A percentile compares a stretch with the other conserved stretches of the same genome.
phyloP scores from a whole-genome alignment of 2,329 filamentous ascomycete genomes.

The Trichoderma hamatum region DNA sequence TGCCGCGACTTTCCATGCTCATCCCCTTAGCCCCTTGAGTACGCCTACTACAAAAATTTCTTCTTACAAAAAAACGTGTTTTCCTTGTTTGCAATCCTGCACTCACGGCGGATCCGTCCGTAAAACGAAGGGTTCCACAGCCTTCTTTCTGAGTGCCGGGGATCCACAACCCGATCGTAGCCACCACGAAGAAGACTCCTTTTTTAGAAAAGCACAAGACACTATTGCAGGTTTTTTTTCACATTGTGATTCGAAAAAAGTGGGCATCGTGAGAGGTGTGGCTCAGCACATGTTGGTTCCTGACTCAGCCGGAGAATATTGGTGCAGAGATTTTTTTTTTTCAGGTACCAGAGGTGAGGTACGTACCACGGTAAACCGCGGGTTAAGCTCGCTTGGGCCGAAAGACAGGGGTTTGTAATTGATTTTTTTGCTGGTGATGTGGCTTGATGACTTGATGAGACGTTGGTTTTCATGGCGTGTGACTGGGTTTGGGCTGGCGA shows the following conservation, averaged over 20 bases:
- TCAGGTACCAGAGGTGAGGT: not conserved
- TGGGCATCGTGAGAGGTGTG: not conserved
- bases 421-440: not conserved
- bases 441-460: not conserved
- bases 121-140: not conserved
- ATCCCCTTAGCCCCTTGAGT: not conserved
- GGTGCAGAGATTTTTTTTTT: not conserved
- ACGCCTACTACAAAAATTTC: not conserved
- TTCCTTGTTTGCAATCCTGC: not conserved
- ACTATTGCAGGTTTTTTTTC: not conserved
- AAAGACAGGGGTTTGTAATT: not conserved
- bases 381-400: conserved; percentile 21
- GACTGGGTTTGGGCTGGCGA: not conserved
- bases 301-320: conserved; percentile 17
- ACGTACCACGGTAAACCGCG: conserved; percentile 14
- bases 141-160: not conserved
- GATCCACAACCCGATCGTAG: conserved; percentile 25
- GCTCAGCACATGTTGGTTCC: not conserved
- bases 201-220: not conserved
- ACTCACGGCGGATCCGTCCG: conserved; percentile 13
- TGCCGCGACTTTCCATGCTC: conserved; percentile 24
- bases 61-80: conserved; percentile 13
- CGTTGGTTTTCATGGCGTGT: not conserved
- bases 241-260: not conserved
- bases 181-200: not conserved